A percentile compares a stretch with the other conserved stretches of the same genome.
Conservation (phyloP, 2,329 filamentous ascomycete genomes). For the Sphaerulina vaccinii region DNA sequence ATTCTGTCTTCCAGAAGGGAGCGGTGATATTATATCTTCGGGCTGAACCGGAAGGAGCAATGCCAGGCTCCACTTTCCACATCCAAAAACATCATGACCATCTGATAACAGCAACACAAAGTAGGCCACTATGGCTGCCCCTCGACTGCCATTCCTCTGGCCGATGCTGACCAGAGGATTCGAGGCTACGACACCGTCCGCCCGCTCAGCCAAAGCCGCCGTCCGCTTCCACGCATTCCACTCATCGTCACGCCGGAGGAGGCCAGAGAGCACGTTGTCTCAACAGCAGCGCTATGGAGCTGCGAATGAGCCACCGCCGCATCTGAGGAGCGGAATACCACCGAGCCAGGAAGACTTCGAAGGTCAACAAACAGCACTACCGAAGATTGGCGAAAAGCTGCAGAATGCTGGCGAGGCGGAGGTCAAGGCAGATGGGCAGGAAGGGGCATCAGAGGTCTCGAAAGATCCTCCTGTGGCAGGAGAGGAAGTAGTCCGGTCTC, state of each 20-base stretch:
- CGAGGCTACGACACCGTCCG: conserved; percentile 25
- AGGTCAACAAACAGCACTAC: conserved; percentile 22
- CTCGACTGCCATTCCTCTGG: conserved; percentile 49
- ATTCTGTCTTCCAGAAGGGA: no score
- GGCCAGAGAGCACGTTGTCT: conserved; percentile 27
- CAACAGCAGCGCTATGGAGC: conserved; percentile 47
- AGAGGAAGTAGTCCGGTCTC: conserved; percentile 14
- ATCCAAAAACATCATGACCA: no score
- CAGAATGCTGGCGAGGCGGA: conserved; percentile 33
- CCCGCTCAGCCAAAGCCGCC: conserved; percentile 29
- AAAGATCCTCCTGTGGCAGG: conserved; percentile 23
- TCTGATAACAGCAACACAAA: neutral
- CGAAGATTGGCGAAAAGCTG: conserved; percentile 35
- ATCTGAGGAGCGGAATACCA: conserved; percentile 32
- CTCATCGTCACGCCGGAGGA: conserved; percentile 36
- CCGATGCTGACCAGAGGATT: conserved; percentile 44
- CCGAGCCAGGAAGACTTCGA: conserved; percentile 11
- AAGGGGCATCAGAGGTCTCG: conserved; percentile 5
- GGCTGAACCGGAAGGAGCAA: no score
- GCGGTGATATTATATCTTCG: no score
- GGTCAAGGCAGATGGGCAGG: conserved; percentile 20
- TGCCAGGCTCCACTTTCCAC: no score
- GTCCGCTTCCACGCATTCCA: conserved; percentile 35
- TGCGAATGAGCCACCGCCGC: conserved; percentile 47
- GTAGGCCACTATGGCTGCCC: conserved; percentile 41